Evolutionary conservation across 441 rosid genomes (phyloP), one percentile per base, ranked within the genome.

Genomic region (Gossypium trilobum): DNA sequence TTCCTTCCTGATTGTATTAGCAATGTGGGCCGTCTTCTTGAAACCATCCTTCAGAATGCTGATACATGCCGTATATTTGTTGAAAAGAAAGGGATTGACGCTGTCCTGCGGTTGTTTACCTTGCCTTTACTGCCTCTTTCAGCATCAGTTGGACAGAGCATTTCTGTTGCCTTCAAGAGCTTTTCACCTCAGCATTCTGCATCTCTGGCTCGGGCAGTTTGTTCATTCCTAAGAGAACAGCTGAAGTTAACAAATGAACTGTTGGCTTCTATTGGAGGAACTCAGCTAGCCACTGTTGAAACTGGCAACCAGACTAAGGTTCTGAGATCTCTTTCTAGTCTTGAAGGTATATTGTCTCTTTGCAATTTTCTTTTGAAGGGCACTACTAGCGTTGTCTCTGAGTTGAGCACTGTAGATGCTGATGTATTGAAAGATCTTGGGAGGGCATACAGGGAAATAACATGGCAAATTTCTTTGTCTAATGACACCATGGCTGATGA

Each of bases 1-100:
- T 88, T 89, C 79, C 93, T 95, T 74, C 96, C 97, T 52, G 97
- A 91, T 77, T 91, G 87, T 86, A 89, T 90, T 60, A 79, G 82
- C 81, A 91, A 95, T 85, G 88, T 78, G 76, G 88, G 93, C 75
- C 95, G 93, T 55, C 96, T 95, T 75, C 93, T 95, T 77, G 99
- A 95, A 78, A 87, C 96, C 57, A 84, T 95, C 78, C 97, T 95
- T 83, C 98, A 95, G 84, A 95, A 95, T 86, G 95, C 97, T 22
- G 98, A 93, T 73, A 90, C 93, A 33, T 95, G 98, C 62, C 92
- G 92, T 48, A 81, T 91, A 50, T 95, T 95, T 87, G 88, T 95
- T 74, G 98, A 95, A 84, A 95, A 86, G 87, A 89, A 87, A 80
- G 99, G 99, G 55, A 85, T 91, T 73, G 97, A 95, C 85, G 87